A percentile compares a stretch with the other conserved stretches of the same genome.
These are phyloP conservation scores for Pyrus pyrifolia DNA, from an alignment of 306 rosid genomes.

Conservation along the genomic window DNA sequence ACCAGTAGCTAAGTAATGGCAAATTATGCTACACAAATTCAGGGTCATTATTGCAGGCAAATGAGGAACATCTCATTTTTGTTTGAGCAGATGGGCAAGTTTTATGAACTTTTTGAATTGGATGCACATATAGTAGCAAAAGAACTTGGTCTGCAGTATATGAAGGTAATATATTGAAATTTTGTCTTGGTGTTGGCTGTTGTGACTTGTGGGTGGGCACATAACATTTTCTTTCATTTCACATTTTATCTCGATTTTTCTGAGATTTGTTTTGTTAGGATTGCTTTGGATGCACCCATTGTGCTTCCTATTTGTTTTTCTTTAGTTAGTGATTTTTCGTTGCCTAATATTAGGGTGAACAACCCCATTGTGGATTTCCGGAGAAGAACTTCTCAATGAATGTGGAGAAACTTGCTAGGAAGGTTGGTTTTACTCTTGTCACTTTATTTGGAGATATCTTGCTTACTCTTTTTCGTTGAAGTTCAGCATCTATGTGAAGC, in stretches of 20 bases:
- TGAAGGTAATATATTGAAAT: slow-evolving; percentile 47
- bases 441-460: background rate
- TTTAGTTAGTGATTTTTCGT: slow-evolving; percentile 9
- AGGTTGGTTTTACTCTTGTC: slow-evolving; percentile 50
- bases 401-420: slow-evolving; percentile 79
- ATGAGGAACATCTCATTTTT: slow-evolving; percentile 17
- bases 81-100: slow-evolving; percentile 79
- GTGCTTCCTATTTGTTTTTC: background rate
- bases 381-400: slow-evolving; percentile 81
- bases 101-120: slow-evolving; percentile 97
- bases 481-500: slow-evolving; percentile 3
- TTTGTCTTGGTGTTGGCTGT: background rate
- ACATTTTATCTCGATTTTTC: background rate
- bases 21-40: background rate
- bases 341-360: slow-evolving; percentile 62
- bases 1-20: slow-evolving; percentile 9
- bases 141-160: slow-evolving; percentile 85
- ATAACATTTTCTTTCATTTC: background rate
- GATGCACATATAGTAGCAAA: slow-evolving; percentile 86
- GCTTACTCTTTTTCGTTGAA: background rate
- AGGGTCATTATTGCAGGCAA: slow-evolving; percentile 8
- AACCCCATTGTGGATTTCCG: slow-evolving; percentile 98
- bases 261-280: background rate
- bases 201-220: background rate
- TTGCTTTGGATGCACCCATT: slow-evolving; percentile 1